Conservation (phyloP, 2,329 filamentous ascomycete genomes). For the Xylariaceae sp. region DNA sequence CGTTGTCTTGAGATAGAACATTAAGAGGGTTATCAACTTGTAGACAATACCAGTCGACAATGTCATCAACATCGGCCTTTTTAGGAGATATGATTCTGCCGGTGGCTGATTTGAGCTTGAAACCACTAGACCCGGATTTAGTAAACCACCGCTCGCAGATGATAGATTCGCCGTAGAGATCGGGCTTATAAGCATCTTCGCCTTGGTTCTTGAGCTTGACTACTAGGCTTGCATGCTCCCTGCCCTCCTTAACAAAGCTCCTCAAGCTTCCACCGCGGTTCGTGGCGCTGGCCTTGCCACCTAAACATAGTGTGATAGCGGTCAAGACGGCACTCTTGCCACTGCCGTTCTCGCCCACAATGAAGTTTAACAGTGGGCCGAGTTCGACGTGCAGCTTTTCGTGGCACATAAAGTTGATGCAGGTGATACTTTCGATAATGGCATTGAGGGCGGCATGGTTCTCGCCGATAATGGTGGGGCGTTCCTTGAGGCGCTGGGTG, state of each 20-base stretch:
- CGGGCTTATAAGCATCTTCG: slow-evolving; percentile 79
- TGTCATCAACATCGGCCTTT: slow-evolving; percentile 86
- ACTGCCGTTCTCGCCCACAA: slow-evolving; percentile 96
- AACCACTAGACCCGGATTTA: slow-evolving; percentile 74
- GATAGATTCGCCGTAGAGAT: slow-evolving; percentile 83
- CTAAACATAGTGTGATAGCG: slow-evolving; percentile 90
- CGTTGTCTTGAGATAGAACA: slow-evolving; percentile 92
- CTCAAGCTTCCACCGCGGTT: slow-evolving; percentile 91
- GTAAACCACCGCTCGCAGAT: slow-evolving; percentile 91
- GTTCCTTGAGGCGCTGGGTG: slow-evolving; percentile 66
- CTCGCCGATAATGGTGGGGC: slow-evolving; percentile 57
- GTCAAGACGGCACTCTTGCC: slow-evolving; percentile 97
- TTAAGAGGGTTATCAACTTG: slow-evolving; percentile 98
- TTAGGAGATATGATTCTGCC: slow-evolving; percentile 79
- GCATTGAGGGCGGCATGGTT: slow-evolving; percentile 82
- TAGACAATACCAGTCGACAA: slow-evolving; percentile 89
- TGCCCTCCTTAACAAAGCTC: slow-evolving; percentile 87
- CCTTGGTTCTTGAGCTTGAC: slow-evolving; percentile 93
- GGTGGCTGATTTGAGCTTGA: slow-evolving; percentile 80
- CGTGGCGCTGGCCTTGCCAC: slow-evolving; percentile 89
- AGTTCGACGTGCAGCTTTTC: slow-evolving; percentile 78
- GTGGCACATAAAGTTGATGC: slow-evolving; percentile 97
- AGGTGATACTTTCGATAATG: slow-evolving; percentile 86
- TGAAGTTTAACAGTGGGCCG: slow-evolving; percentile 97
- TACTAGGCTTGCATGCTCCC: slow-evolving; percentile 74